Base-by-base conservation (phyloP, 805 yeast genomes). In the Hanseniaspora lindneri region DNA sequence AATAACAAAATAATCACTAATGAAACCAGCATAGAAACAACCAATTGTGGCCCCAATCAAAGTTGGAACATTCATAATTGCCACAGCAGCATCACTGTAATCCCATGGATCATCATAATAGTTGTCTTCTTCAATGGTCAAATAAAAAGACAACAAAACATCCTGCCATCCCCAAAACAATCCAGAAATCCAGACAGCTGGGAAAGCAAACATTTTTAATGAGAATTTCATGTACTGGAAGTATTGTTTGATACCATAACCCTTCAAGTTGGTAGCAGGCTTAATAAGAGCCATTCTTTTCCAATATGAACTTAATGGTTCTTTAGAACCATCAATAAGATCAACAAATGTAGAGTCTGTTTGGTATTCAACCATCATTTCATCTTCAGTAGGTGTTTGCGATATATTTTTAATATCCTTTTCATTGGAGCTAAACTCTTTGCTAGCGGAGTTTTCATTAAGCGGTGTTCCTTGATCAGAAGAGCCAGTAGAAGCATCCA, bases 151-250 rank as follows among this genome's bases (percentile, higher is more conserved):
- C 54, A 82, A 69, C 58, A 80, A 79, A 0, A 87, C 83, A 59
- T 80, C 86, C 60, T 82, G 89, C 51, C 77, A 68, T 39, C 89
- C 89, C 89, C 89, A 83, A 54, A 82, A 75, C n/a, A 79, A 53
- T 42, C 85, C 84, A 1, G 83, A 76, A 21, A 76, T 65, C 56
- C 79, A 64, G 13, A 77, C 79, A 3, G 83, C 81, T 2, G 84
- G 84, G 58, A 76, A 77, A 54, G 68, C 67, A 54, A 78, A 76
- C 59, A 78, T 79, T 54, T 75, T 69, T 52, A 76, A 61, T 59
- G 74, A 73, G 52, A 70, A 58, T 16, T 62, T 50, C 32, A 82
- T 63, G 42, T 80, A 73, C 49, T 67, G 59, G 54, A 73, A 54
- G 59, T 82, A 82, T 58, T 82, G 88, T 57, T 72, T 75, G 63